Percentiles rank a stretch among this genome's conserved stretches.
Conservation (phyloP, 2,329 filamentous ascomycete species). For the Aureobasidium zeae region DNA sequence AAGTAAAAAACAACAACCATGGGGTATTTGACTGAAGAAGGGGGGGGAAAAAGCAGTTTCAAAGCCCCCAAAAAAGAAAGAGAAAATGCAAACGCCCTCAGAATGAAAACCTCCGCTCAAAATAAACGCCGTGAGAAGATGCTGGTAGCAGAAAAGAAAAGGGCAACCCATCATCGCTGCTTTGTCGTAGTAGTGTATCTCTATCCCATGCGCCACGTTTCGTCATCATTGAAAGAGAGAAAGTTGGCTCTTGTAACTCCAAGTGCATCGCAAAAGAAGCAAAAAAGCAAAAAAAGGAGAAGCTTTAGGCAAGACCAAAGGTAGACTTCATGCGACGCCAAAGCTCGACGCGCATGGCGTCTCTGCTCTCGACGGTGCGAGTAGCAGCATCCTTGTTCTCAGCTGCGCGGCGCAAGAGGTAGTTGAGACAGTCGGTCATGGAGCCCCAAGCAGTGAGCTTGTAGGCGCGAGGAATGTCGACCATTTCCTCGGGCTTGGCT, state of each 20-base stretch:
- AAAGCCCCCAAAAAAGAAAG: too few relatives aligned
- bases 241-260: too few relatives aligned
- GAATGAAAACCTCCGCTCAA: background rate
- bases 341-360: slow-evolving; percentile 44
- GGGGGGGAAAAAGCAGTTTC: too few relatives aligned
- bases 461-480: slow-evolving; percentile 40
- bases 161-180: background rate
- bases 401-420: slow-evolving; percentile 48
- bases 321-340: slow-evolving; percentile 30
- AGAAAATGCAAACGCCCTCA: too few relatives aligned
- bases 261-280: background rate
- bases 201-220: background rate
- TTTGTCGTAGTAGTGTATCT: background rate
- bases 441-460: slow-evolving; percentile 51
- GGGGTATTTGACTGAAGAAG: too few relatives aligned
- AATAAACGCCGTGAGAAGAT: background rate
- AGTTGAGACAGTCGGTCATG: slow-evolving; percentile 70
- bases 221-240: background rate
- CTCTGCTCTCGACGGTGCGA: slow-evolving; percentile 43
- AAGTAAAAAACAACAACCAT: too few relatives aligned
- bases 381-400: slow-evolving; percentile 54
- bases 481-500: slow-evolving; percentile 27
- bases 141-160: background rate
- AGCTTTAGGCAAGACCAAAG: slow-evolving; percentile 12
- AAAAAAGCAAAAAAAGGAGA: background rate